A percentile compares a stretch with the other conserved stretches of the same genome.
Conservation (phyloP, 2,329 filamentous ascomycete species). For the Alternaria sp. region DNA sequence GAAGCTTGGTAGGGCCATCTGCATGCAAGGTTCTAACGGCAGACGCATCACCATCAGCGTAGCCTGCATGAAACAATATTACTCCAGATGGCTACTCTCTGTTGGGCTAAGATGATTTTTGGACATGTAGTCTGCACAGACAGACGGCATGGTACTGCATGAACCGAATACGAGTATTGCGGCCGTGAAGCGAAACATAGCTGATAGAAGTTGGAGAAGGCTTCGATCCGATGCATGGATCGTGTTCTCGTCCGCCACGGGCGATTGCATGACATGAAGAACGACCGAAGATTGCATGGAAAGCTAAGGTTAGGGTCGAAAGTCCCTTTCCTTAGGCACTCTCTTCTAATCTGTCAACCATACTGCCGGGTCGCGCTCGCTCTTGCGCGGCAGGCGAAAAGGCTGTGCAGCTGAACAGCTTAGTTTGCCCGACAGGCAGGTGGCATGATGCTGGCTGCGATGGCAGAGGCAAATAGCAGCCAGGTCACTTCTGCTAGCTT, state of each 20-base stretch:
- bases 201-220: slow-evolving; percentile 12
- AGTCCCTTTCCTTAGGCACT: not conserved
- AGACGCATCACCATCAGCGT: slow-evolving; percentile 39
- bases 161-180: slow-evolving; percentile 29
- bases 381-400: slow-evolving; percentile 28
- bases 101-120: slow-evolving; percentile 14
- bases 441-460: not conserved
- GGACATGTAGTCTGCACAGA: slow-evolving; percentile 25
- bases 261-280: slow-evolving; percentile 7
- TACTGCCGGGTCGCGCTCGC: slow-evolving; percentile 19
- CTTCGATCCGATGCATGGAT: slow-evolving; percentile 5
- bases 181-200: slow-evolving; percentile 12
- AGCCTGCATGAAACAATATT: slow-evolving; percentile 40
- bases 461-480: not conserved
- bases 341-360: slow-evolving; percentile 10
- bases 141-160: slow-evolving; percentile 25
- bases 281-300: slow-evolving; percentile 1
- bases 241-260: slow-evolving; percentile 2
- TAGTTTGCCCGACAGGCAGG: slow-evolving; percentile 3
- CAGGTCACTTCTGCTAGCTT: not conserved
- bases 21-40: slow-evolving; percentile 40
- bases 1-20: slow-evolving; percentile 27
- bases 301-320: slow-evolving; percentile 3
- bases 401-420: slow-evolving; percentile 6
- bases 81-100: slow-evolving; percentile 27